These are phyloP conservation scores for Pinus albicaulis DNA, from an alignment of 75 land plant species.

Conservation along the genomic window DNA sequence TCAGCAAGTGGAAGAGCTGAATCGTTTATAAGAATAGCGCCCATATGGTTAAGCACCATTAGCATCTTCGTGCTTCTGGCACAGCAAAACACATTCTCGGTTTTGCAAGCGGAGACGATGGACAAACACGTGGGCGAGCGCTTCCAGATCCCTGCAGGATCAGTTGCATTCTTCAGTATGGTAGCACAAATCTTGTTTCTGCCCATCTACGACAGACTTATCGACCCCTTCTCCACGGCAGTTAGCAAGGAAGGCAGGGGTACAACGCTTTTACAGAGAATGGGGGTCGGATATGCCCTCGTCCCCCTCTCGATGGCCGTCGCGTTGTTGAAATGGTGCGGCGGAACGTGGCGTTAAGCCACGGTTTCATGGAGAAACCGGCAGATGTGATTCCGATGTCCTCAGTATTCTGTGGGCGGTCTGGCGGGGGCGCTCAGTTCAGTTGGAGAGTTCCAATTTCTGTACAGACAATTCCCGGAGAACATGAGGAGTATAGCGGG, in stretches of 20 bases:
- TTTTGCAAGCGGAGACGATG: constrained; percentile 36
- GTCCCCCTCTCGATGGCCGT: constrained; percentile 37
- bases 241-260: constrained; percentile 31
- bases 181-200: constrained; percentile 40
- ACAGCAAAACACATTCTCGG: constrained; percentile 72
- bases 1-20: constrained; percentile 79
- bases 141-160: constrained; percentile 53
- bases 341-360: constrained; percentile 12
- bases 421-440: constrained; percentile 63
- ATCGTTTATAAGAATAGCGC: constrained; percentile 57
- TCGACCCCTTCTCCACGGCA: constrained; percentile 26
- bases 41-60: constrained; percentile 43
- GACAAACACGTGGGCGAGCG: constrained; percentile 25
- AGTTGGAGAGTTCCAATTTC: constrained; percentile 75
- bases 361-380: constrained; percentile 7
- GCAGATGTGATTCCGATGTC: constrained; percentile 28
- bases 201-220: constrained; percentile 61
- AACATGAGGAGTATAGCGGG: background rate
- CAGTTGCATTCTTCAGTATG: constrained; percentile 42
- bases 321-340: constrained; percentile 39
- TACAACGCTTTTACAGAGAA: constrained; percentile 56
- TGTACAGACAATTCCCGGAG: constrained; percentile 54
- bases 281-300: constrained; percentile 47
- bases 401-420: constrained; percentile 63
- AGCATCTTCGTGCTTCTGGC: constrained; percentile 46